Percentiles rank a stretch among this genome's conserved stretches.
Conservation (phyloP, 768 basidiomycete species). For the Cystofilobasidium macerans region DNA sequence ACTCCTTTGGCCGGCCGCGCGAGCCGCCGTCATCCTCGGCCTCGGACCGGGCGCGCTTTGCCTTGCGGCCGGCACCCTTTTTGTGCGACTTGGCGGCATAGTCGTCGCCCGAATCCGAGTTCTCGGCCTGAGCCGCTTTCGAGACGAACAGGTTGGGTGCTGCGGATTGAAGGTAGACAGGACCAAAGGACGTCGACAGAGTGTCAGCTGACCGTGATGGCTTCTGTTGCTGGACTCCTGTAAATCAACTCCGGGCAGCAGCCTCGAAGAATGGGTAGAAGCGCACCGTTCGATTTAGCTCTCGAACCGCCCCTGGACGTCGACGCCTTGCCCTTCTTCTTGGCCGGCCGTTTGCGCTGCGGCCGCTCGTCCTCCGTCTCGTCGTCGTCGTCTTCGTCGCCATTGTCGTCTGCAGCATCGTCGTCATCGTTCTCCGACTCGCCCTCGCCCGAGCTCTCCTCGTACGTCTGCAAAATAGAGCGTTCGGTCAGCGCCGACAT, state of each 20-base stretch:
- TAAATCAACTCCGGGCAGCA: not conserved
- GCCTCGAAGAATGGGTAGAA: not conserved
- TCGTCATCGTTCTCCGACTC: slow-evolving; percentile 29
- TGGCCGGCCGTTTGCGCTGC: slow-evolving; percentile 13
- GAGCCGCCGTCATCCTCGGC: slow-evolving; percentile 18
- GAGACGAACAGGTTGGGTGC: slow-evolving; percentile 31
- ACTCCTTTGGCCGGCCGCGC: slow-evolving; percentile 27
- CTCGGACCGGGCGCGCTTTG: slow-evolving; percentile 28
- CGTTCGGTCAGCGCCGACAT: not conserved
- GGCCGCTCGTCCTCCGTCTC: slow-evolving; percentile 29
- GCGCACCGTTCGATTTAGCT: slow-evolving; percentile 5
- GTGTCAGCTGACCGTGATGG: not conserved
- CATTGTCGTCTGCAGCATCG: slow-evolving; percentile 30
- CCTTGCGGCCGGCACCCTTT: not conserved
- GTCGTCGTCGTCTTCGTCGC: slow-evolving; percentile 29
- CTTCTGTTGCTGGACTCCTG: not conserved
- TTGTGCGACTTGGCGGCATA: slow-evolving; percentile 34
- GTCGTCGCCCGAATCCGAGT: slow-evolving; percentile 34
- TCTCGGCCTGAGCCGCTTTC: slow-evolving; percentile 22
- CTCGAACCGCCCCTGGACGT: not conserved
- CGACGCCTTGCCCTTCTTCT: slow-evolving; percentile 26
- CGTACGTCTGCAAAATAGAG: slow-evolving; percentile 7
- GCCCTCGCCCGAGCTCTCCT: slow-evolving; percentile 29
- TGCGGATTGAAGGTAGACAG: not conserved
- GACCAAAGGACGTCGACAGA: not conserved